phyloP scores from a whole-genome alignment of 2,329 filamentous ascomycete genomes.

The Pezicula neosporulosa region DNA sequence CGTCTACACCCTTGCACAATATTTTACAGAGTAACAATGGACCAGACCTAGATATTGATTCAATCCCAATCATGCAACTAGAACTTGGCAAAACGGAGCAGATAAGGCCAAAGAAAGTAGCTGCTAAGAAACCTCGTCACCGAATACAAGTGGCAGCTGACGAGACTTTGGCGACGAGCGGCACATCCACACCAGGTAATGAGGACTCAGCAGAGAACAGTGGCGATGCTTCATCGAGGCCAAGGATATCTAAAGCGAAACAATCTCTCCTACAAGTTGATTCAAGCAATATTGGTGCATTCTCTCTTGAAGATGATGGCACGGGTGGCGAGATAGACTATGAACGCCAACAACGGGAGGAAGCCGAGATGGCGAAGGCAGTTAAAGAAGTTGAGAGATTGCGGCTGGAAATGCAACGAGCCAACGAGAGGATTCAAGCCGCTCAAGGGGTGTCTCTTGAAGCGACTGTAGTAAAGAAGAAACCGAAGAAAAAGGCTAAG shows the following conservation, averaged over 20 bases:
- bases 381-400: constrained; percentile 85
- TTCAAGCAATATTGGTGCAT: constrained; percentile 72
- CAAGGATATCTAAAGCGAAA: constrained; percentile 49
- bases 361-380: constrained; percentile 84
- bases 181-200: constrained; percentile 43
- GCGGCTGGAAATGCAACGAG: constrained; percentile 83
- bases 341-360: constrained; percentile 69
- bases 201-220: constrained; percentile 51
- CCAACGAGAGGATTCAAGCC: constrained; percentile 70
- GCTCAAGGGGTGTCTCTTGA: constrained; percentile 65
- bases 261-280: constrained; percentile 76
- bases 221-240: constrained; percentile 45
- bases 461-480: constrained; percentile 59
- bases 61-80: constrained; percentile 93
- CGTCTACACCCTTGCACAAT: constrained; percentile 74
- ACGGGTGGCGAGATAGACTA: constrained; percentile 43
- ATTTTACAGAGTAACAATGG: constrained; percentile 71
- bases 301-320: constrained; percentile 61
- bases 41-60: constrained; percentile 82
- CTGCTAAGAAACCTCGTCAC: constrained; percentile 43
- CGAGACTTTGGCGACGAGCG: constrained; percentile 62
- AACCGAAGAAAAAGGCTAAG: constrained; percentile 55
- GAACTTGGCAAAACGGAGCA: constrained; percentile 58
- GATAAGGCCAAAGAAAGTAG: constrained; percentile 29
- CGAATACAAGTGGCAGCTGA: constrained; percentile 68